Percentiles rank a stretch among this genome's conserved stretches.
phyloP scores from a whole-genome alignment of 2,329 filamentous ascomycete species.

The Penicillium sp. region DNA sequence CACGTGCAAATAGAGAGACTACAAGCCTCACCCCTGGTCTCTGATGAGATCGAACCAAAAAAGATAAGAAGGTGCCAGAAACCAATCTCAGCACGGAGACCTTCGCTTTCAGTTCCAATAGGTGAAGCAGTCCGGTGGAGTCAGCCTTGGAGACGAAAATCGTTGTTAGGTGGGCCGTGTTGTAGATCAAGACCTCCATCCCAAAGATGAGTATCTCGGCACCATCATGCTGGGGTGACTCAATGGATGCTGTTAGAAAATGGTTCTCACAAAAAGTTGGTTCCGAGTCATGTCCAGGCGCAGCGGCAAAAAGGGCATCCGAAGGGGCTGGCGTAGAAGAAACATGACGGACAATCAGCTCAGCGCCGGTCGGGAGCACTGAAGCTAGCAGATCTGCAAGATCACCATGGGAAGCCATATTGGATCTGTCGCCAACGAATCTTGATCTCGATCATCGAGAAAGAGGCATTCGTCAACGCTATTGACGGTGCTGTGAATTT shows the following conservation, averaged over 20 bases:
- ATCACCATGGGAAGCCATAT: conserved; percentile 28
- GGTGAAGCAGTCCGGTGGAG: conserved; percentile 78
- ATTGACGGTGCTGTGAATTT: conserved; percentile 7
- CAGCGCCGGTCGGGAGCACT: conserved; percentile 47
- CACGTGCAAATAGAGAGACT: conserved; percentile 83
- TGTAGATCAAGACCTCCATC: conserved; percentile 83
- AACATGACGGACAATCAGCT: conserved; percentile 74
- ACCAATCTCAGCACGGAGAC: conserved; percentile 66
- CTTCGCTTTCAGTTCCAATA: conserved; percentile 55
- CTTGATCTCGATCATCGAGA: conserved; percentile 12
- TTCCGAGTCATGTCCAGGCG: conserved; percentile 64
- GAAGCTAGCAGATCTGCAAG: conserved; percentile 46
- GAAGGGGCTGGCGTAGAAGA: conserved; percentile 74
- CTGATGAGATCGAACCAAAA: conserved; percentile 62
- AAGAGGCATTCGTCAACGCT: conserved; percentile 5
- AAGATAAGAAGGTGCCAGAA: conserved; percentile 67
- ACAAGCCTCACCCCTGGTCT: conserved; percentile 63
- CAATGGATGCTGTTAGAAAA: conserved; percentile 58
- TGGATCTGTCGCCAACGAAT: conserved; percentile 10
- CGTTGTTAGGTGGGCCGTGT: conserved; percentile 71
- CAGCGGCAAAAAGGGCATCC: conserved; percentile 70
- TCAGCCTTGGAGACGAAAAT: conserved; percentile 96
- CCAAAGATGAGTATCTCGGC: conserved; percentile 67
- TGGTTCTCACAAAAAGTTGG: conserved; percentile 83
- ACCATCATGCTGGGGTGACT: conserved; percentile 19